Conservation (phyloP, 2,329 filamentous ascomycete genomes). For the Cordyceps javanica region DNA sequence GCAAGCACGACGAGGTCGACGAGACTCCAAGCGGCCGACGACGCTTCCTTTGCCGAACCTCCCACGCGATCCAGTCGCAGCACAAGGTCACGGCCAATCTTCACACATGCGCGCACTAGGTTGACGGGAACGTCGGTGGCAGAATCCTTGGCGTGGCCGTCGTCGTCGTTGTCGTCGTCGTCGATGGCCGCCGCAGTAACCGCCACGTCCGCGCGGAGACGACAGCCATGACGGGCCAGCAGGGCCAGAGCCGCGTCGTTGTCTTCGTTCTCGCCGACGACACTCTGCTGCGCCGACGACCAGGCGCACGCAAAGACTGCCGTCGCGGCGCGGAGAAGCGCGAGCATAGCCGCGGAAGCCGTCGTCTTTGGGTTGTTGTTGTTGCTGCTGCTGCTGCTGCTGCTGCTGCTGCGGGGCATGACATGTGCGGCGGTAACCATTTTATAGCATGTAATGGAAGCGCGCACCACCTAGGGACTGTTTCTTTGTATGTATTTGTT, state of each 20-base stretch:
- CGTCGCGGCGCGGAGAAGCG: conserved; percentile 18
- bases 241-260: too few species aligned
- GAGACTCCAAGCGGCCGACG: background rate
- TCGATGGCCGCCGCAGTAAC: background rate
- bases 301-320: conserved; percentile 12
- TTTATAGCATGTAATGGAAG: conserved; percentile 27
- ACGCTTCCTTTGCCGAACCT: background rate
- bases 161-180: background rate
- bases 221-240: too few species aligned
- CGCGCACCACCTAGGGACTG: conserved; percentile 13
- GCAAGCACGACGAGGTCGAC: conserved; percentile 4
- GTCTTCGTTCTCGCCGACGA: background rate
- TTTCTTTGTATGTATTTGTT: background rate
- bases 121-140: background rate
- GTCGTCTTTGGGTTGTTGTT: background rate
- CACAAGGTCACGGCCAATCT: conserved; percentile 21
- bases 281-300: background rate
- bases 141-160: too few species aligned
- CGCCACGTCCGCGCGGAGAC: background rate
- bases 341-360: conserved; percentile 12
- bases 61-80: conserved; percentile 17
- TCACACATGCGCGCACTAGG: conserved; percentile 17
- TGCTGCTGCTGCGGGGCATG: background rate
- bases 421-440: conserved; percentile 20
- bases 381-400: too few species aligned